These are phyloP conservation scores for Penicillium hesseltinei DNA, from an alignment of 2,329 filamentous ascomycete species.

Conservation along the genomic window DNA sequence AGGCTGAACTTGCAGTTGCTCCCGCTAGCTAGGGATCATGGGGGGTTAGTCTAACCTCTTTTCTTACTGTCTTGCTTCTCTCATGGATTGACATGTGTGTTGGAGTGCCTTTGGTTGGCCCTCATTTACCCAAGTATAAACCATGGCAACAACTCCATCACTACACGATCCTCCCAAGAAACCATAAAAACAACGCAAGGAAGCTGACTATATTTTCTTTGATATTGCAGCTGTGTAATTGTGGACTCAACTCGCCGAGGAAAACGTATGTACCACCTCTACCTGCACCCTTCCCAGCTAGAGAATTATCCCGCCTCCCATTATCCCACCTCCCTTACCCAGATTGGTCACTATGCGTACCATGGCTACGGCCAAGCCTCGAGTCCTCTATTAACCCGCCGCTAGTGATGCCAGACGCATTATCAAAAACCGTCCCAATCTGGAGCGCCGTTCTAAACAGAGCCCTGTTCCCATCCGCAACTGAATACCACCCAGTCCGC, in stretches of 20 bases:
- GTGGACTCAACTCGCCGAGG: constrained; percentile 91
- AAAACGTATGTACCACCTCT: constrained; percentile 60
- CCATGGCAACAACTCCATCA: not conserved
- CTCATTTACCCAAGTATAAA: not conserved
- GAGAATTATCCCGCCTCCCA: not conserved
- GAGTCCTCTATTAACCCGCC: not conserved
- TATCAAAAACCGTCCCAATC: constrained; percentile 89
- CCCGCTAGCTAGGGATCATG: constrained; percentile 61
- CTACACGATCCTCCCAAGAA: not conserved
- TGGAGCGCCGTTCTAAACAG: constrained; percentile 89
- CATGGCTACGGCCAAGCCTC: not conserved
- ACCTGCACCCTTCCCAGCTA: not conserved
- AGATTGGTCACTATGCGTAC: not conserved
- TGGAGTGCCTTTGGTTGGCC: not conserved
- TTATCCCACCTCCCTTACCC: not conserved
- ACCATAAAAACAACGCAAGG: not conserved
- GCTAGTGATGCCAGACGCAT: constrained; percentile 82
- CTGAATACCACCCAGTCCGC: constrained; percentile 55
- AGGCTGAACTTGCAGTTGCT: constrained; percentile 82
- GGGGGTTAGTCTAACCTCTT: constrained; percentile 57
- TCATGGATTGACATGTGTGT: not conserved
- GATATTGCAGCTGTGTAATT: constrained; percentile 58
- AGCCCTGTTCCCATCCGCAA: constrained; percentile 65
- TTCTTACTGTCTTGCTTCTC: not conserved
- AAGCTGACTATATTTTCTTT: constrained; percentile 10